These are phyloP conservation scores for Gillenia trifoliata DNA, from an alignment of 306 rosid species.

Conservation along the genomic window DNA sequence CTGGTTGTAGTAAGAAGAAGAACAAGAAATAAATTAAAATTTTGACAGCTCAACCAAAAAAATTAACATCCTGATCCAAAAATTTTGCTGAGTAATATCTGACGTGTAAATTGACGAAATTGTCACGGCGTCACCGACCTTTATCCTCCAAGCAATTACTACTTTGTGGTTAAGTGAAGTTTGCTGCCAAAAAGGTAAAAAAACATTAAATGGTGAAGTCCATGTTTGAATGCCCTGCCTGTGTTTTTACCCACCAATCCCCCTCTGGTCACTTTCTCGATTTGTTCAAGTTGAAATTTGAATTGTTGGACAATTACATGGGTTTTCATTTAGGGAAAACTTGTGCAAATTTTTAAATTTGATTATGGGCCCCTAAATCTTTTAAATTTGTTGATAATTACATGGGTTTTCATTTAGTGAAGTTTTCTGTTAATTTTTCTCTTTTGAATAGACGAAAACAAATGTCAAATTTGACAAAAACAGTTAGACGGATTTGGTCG, in stretches of 20 bases:
- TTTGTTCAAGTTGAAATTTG: background rate
- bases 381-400: no score
- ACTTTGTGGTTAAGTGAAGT: background rate
- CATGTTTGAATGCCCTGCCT: background rate
- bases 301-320: conserved; percentile 13
- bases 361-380: background rate
- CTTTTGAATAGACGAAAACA: no score
- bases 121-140: conserved; percentile 14
- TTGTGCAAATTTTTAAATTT: no score
- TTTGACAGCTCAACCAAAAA: background rate
- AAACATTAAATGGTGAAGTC: background rate
- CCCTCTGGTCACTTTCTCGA: background rate
- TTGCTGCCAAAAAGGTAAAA: background rate
- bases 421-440: background rate
- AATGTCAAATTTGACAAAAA: background rate
- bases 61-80: background rate
- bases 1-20: background rate
- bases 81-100: conserved; percentile 10
- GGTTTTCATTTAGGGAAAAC: background rate
- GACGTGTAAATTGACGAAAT: conserved; percentile 23
- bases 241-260: background rate
- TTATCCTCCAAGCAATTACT: conserved; percentile 4
- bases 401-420: no score
- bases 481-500: background rate
- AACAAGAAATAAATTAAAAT: background rate